Evolutionary conservation across 2,329 filamentous ascomycete genomes (phyloP).

Genomic region (Botrytis aclada): DNA sequence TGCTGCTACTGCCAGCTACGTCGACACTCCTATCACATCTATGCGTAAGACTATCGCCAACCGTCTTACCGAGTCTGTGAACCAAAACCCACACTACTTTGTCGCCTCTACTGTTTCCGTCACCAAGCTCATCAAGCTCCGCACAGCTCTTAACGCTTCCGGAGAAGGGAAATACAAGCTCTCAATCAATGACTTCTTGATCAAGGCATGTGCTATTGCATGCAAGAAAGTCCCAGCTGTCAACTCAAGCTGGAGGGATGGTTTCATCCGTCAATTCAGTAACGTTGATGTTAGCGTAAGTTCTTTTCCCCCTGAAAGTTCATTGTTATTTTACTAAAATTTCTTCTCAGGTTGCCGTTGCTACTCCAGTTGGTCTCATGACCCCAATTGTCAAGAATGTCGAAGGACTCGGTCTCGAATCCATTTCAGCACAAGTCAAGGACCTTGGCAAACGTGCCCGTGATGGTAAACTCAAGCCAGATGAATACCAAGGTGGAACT

Average conservation of each 20-base stretch:
- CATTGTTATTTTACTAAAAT: conserved; percentile 9
- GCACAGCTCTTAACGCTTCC: conserved; percentile 84
- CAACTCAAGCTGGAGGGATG: conserved; percentile 93
- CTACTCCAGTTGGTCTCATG: conserved; percentile 90
- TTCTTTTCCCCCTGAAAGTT: conserved; percentile 40
- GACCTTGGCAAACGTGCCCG: conserved; percentile 94
- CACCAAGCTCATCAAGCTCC: conserved; percentile 92
- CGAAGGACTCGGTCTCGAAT: conserved; percentile 79
- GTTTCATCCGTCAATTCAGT: conserved; percentile 89
- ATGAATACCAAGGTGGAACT: conserved; percentile 98
- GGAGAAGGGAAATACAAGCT: conserved; percentile 96
- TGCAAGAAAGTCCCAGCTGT: conserved; percentile 91
- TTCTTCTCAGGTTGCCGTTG: conserved; percentile 41
- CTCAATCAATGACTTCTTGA: conserved; percentile 98
- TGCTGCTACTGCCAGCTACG: conserved; percentile 65
- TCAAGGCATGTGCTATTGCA: conserved; percentile 90
- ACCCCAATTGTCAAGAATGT: conserved; percentile 94
- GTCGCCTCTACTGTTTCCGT: conserved; percentile 90
- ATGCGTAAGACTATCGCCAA: conserved; percentile 99
- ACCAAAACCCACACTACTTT: conserved; percentile 98
- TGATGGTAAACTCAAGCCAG: conserved; percentile 97
- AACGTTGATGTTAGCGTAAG: conserved; percentile 90
- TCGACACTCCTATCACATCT: conserved; percentile 78
- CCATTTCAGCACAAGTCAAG: conserved; percentile 88
- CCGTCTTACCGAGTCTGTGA: conserved; percentile 83